These are phyloP conservation scores for Fraxinus latifolia DNA, from an alignment of 305 asterid genomes.

Conservation along the genomic window DNA sequence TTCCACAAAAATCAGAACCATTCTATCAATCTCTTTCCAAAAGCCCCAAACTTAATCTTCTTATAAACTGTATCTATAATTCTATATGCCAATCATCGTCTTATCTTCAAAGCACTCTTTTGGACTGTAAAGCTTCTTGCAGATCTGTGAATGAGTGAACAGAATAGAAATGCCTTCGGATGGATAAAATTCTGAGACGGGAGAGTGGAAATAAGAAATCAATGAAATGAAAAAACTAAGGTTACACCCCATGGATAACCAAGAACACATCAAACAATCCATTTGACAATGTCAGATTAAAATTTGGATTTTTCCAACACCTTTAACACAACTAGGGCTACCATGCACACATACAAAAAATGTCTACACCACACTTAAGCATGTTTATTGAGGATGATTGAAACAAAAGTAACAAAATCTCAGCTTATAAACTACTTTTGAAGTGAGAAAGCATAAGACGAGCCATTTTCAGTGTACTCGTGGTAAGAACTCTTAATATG, in stretches of 20 bases:
- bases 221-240: background rate
- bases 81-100: background rate
- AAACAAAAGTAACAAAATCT: background rate
- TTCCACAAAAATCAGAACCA: background rate
- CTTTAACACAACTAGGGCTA: background rate
- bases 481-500: background rate
- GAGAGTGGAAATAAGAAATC: background rate
- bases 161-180: background rate
- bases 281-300: background rate
- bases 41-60: slow-evolving; percentile 6
- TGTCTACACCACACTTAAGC: background rate
- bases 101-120: background rate
- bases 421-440: background rate
- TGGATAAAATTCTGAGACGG: background rate
- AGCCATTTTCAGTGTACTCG: background rate
- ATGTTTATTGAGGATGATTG: background rate
- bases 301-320: background rate
- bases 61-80: slow-evolving; percentile 10
- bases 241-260: background rate
- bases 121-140: background rate
- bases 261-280: background rate
- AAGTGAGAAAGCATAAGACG: background rate
- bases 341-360: background rate
- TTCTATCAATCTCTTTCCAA: slow-evolving; percentile 7
- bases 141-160: background rate